Evolutionary conservation across 2,329 filamentous ascomycete genomes (phyloP).

Genomic region (Fusarium foetens): DNA sequence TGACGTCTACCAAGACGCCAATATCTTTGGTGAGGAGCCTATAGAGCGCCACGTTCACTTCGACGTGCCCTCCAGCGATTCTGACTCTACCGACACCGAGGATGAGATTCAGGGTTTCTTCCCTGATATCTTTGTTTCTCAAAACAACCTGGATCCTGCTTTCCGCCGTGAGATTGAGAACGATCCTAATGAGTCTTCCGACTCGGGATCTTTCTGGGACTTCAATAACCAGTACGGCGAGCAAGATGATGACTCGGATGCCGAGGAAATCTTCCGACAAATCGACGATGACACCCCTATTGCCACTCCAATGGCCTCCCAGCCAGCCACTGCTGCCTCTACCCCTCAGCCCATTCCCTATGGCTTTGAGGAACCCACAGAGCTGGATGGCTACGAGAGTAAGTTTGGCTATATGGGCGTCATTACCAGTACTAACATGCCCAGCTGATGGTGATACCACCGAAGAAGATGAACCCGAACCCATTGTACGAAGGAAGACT

Average conservation of each 20-base stretch:
- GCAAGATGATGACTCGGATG: constrained; percentile 53
- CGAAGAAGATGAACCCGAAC: constrained; percentile 67
- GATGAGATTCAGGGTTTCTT: constrained; percentile 74
- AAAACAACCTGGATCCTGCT: constrained; percentile 76
- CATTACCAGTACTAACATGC: constrained; percentile 52
- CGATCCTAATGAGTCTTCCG: constrained; percentile 68
- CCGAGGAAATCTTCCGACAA: constrained; percentile 53
- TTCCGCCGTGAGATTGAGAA: constrained; percentile 80
- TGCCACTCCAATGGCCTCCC: constrained; percentile 54
- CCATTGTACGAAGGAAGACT: constrained; percentile 59
- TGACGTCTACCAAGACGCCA: constrained; percentile 54
- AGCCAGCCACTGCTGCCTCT: constrained; percentile 39
- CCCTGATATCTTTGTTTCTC: constrained; percentile 81
- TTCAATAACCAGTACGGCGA: constrained; percentile 61
- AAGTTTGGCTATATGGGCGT: constrained; percentile 52
- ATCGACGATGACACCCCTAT: constrained; percentile 56
- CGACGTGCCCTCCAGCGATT: constrained; percentile 73
- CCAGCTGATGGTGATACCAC: constrained; percentile 71
- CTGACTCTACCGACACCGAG: constrained; percentile 71
- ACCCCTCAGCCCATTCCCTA: constrained; percentile 41
- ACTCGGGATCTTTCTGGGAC: constrained; percentile 72
- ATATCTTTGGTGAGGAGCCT: constrained; percentile 54
- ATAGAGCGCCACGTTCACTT: constrained; percentile 78
- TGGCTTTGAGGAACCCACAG: constrained; percentile 50
- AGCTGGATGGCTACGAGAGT: constrained; percentile 69